Evolutionary conservation across 176 grass and related monocot species (phyloP), one percentile per base, ranked within the genome.

Genomic region (Aegilops umbellulata): DNA sequence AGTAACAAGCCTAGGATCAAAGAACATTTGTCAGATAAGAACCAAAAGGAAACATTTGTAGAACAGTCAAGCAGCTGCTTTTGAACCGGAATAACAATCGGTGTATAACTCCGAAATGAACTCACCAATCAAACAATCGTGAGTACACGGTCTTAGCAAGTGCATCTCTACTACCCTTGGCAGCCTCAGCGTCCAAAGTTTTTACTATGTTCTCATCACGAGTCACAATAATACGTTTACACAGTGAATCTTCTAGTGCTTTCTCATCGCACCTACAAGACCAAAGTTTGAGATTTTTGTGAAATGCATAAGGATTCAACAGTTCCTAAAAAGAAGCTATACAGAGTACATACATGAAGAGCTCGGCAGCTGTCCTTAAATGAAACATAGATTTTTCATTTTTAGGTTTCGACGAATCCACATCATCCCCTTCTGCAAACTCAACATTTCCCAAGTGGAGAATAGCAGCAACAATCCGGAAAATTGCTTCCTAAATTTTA

Each of bases 141-240:
- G 93, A 94, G 82, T 99, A 99, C 65, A 96, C 97, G 80, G 85
- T 93, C 60, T 99, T 99, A 74, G 94, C 97, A 79, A 99, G 91
- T 49, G 97, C 90, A 86, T 99, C 97, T 87, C 97, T 95, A 82
- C 92, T 94, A 58, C 93, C 91, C 46, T 83, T 76, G 29, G 97
- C 97, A 93, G 90, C 85, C 72, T 92, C 90, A 73, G 86, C 84
- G 66, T 89, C 92, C 76, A 99, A 84, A 71, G 82, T 92, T 83
- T 99, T 99, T 66, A 94, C 88, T 83, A 99, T 99, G 83, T 91
- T 94, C 80, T 96, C 97, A 90, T 95, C 97, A 24, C 94, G 91
- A 34, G 97, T 99, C 69, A 96, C 90, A 69, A 99, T 99, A 79
- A 99, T 79, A 64, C 97, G 91, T 79, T 99, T 88, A 66, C 94